Percentiles rank a stretch among this genome's conserved stretches.
These are phyloP conservation scores for Wolfiporia cocos DNA, from an alignment of 1,284 basidiomycete species.

Conservation along the genomic window DNA sequence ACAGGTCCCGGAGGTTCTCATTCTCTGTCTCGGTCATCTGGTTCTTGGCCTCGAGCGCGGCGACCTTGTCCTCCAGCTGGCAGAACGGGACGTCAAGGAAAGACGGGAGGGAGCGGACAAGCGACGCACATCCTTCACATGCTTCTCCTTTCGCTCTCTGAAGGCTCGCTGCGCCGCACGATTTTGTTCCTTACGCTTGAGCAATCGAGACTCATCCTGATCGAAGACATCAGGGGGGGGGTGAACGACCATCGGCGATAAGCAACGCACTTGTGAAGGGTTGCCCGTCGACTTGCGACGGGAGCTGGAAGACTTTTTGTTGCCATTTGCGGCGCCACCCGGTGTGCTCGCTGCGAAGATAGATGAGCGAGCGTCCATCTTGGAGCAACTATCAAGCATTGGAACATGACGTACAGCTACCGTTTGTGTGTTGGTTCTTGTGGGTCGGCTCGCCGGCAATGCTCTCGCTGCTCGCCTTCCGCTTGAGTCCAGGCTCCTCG, in stretches of 20 bases:
- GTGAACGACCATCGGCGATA: neutral
- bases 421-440: conserved; percentile 54
- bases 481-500: conserved; percentile 49
- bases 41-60: conserved; percentile 73
- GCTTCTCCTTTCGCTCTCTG: conserved; percentile 82
- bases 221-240: neutral
- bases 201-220: conserved; percentile 64
- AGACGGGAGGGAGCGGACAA: conserved; percentile 1
- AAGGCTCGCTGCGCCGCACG: conserved; percentile 83
- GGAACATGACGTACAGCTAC: conserved; percentile 14
- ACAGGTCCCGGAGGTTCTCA: conserved; percentile 71
- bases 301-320: conserved; percentile 24
- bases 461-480: conserved; percentile 63
- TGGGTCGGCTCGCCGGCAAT: conserved; percentile 51
- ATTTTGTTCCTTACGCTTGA: conserved; percentile 86
- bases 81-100: conserved; percentile 4
- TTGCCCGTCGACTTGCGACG: conserved; percentile 40
- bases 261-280: conserved; percentile 23
- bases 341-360: neutral
- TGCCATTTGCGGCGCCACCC: conserved; percentile 1
- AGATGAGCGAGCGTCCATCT: neutral
- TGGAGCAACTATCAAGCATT: conserved; percentile 15
- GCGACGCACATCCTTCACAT: conserved; percentile 76
- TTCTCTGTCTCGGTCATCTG: conserved; percentile 63
- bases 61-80: conserved; percentile 79